Conservation (phyloP, 441 rosid genomes). For the Populus hybrid region DNA sequence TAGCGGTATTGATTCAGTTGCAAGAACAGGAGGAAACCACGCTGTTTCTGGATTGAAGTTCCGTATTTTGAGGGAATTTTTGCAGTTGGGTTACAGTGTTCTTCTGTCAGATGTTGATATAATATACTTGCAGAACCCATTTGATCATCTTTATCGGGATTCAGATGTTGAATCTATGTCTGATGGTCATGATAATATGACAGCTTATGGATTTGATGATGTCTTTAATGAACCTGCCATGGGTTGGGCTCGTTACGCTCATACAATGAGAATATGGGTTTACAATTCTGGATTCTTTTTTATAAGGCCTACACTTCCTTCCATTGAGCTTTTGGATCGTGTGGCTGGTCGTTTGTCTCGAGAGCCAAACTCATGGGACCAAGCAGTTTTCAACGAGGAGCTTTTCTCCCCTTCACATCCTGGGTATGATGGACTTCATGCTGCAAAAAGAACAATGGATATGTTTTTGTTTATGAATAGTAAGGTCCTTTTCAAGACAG, state of each 20-base stretch:
- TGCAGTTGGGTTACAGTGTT: slow-evolving; percentile 91
- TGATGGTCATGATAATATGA: slow-evolving; percentile 80
- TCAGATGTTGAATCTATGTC: slow-evolving; percentile 96
- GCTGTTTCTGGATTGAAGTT: slow-evolving; percentile 94
- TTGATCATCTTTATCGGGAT: slow-evolving; percentile 73
- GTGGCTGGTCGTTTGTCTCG: slow-evolving; percentile 72
- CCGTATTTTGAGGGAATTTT: slow-evolving; percentile 79
- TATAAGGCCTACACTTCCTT: slow-evolving; percentile 81
- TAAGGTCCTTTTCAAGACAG: slow-evolving; percentile 88
- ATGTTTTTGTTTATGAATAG: slow-evolving; percentile 88
- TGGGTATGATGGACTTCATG: slow-evolving; percentile 79
- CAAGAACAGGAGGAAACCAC: slow-evolving; percentile 75
- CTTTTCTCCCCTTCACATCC: slow-evolving; percentile 87
- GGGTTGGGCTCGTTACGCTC: slow-evolving; percentile 99
- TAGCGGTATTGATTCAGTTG: slow-evolving; percentile 59
- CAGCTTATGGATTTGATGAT: slow-evolving; percentile 90
- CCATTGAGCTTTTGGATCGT: slow-evolving; percentile 89
- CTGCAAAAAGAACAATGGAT: slow-evolving; percentile 93
- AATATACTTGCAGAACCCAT: slow-evolving; percentile 85
- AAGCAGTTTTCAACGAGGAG: slow-evolving; percentile 94
- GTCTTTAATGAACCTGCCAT: slow-evolving; percentile 87
- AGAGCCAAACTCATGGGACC: slow-evolving; percentile 77
- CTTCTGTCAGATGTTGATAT: slow-evolving; percentile 96
- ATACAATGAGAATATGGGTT: slow-evolving; percentile 98
- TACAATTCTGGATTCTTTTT: slow-evolving; percentile 95